Evolutionary conservation across 176 grass and related monocot genomes (phyloP), one percentile per base, ranked within the genome.

Genomic region (Tillandsia fasciculata): DNA sequence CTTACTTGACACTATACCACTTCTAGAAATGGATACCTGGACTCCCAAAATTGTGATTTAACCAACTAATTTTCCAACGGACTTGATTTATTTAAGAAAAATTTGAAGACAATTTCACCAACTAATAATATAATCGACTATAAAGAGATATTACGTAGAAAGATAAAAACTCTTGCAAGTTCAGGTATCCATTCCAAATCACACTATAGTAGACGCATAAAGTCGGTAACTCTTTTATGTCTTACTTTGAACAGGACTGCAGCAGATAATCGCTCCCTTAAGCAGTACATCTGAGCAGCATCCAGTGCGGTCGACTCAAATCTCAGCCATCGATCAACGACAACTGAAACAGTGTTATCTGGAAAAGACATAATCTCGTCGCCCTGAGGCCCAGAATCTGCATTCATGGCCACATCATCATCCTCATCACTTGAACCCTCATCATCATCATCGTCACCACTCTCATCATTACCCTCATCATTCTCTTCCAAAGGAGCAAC

Each of bases 241-340:
- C 77, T 86, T 90, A 97, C 94, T 80, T 93, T 97, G 78, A 86
- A 97, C 69, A 93, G 75, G 70, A 92, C 83, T 70, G 94, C 77
- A 72, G 89, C 79, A 65, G 77, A 52, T 68, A 97, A 84, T 14
- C 80, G 94, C 73, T 97, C 94, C 49, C 86, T 85, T 65, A 97
- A 70, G 59, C 94, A 97, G 73, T 97, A 97, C 49, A 97, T 92
- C 65, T 97, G 89, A 78, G 94, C 94, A 79, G 87, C 89, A 85
- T 92, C 94, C 65, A 97, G 86, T 49, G 89, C 94, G 8, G 77
- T 90, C 27, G 89, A 72, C 13, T 92, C 76, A 85, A 92, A 97
- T 64, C 69, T 77, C 48, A 90, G 79, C 94, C 94, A 97, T 42
- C 86, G 76, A 69, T 97, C 94, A 81, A 97, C 63, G 64, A 97